phyloP scores from a whole-genome alignment of 208 protist species.

The Naegleria lovaniensis region DNA sequence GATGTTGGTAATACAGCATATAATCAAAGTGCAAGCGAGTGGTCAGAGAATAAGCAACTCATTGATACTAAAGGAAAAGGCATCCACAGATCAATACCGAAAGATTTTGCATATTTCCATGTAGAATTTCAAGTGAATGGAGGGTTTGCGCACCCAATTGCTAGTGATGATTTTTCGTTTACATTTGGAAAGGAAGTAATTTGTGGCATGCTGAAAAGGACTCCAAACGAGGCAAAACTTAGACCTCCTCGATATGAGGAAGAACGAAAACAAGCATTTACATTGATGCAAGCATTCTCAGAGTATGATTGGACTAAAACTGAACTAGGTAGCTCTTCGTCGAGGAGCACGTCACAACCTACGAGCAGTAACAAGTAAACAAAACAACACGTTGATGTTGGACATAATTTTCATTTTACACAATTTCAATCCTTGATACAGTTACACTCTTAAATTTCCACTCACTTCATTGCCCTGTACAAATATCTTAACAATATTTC shows the following conservation, averaged over 20 bases:
- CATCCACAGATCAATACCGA: neutral
- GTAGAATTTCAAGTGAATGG: slow-evolving; percentile 15
- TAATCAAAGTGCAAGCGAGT: neutral
- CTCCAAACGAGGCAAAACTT: neutral
- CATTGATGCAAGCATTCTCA: neutral
- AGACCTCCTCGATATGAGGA: neutral
- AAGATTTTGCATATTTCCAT: slow-evolving; percentile 26
- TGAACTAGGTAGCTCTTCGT: too few species aligned
- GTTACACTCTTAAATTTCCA: neutral
- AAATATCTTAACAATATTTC: slow-evolving; percentile 59
- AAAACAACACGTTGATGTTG: too few species aligned
- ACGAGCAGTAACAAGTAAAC: too few species aligned
- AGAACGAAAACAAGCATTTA: neutral
- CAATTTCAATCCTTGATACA: too few species aligned
- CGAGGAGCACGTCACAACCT: too few species aligned
- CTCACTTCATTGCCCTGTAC: slow-evolving; percentile 57
- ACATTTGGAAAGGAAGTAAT: neutral
- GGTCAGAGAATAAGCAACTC: neutral
- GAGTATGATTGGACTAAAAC: neutral
- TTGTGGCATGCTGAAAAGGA: neutral
- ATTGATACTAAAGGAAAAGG: slow-evolving; percentile 21
- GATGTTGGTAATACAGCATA: neutral
- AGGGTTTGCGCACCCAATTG: slow-evolving; percentile 5
- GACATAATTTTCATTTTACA: too few species aligned
- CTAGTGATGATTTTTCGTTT: neutral